These are phyloP conservation scores for Ganoderma lucidum DNA, from an alignment of 1,284 basidiomycete genomes.

Conservation along the genomic window DNA sequence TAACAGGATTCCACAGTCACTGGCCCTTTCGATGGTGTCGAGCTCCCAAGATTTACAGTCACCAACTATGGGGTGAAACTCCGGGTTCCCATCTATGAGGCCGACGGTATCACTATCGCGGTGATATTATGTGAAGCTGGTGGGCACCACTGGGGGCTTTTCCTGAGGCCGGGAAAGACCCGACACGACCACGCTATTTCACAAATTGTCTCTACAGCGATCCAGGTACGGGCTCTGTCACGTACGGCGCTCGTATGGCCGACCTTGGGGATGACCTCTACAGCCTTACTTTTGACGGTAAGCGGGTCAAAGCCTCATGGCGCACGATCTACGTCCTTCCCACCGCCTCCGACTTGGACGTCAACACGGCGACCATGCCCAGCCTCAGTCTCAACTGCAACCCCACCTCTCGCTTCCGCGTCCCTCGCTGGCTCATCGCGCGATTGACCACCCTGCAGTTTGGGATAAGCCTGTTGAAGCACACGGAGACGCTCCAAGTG, in stretches of 20 bases:
- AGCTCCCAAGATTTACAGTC: background rate
- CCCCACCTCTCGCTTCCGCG: background rate
- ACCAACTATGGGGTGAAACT: background rate
- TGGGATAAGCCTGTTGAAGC: too few species aligned
- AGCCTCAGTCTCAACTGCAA: background rate
- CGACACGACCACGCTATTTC: background rate
- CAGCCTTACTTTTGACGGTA: too few species aligned
- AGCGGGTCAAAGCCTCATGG: background rate
- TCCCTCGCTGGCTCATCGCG: background rate
- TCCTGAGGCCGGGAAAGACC: background rate
- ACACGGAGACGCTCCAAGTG: background rate
- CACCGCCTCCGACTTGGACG: background rate
- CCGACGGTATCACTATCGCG: slow-evolving; percentile 4
- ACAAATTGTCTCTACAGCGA: too few species aligned
- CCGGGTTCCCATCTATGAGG: slow-evolving; percentile 2
- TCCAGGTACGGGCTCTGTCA: too few species aligned
- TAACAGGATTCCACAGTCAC: background rate
- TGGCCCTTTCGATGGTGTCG: background rate
- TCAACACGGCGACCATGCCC: background rate
- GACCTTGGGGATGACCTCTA: too few species aligned
- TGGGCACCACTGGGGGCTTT: background rate
- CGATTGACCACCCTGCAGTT: background rate
- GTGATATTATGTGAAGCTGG: background rate
- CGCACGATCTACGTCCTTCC: background rate
- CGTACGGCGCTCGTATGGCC: too few species aligned